A percentile compares a stretch with the other conserved stretches of the same genome.
Conservation (phyloP, 768 basidiomycete species). For the Glaciozyma antarctica region DNA sequence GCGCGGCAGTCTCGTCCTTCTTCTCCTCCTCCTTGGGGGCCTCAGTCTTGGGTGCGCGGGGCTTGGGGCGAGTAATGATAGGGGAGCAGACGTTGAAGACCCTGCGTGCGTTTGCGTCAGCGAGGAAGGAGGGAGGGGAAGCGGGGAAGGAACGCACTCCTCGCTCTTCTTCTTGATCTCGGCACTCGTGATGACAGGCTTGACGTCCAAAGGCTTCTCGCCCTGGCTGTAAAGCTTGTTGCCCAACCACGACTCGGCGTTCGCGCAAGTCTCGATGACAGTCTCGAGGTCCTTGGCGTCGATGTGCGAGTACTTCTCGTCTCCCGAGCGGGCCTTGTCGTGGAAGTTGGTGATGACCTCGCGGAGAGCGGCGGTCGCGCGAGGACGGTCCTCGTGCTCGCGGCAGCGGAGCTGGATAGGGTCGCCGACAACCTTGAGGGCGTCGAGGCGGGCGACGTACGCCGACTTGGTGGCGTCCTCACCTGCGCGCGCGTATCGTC, state of each 20-base stretch:
- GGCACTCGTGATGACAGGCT: constrained; percentile 66
- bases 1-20: constrained; percentile 11
- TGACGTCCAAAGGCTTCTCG: constrained; percentile 79
- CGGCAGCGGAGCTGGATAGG: constrained; percentile 72
- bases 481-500: constrained; percentile 37
- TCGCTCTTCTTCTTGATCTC: constrained; percentile 88
- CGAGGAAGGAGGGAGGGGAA: background rate
- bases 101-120: background rate
- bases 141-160: constrained; percentile 44
- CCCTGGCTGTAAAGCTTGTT: constrained; percentile 78
- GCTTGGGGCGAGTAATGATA: constrained; percentile 86
- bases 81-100: constrained; percentile 74
- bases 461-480: constrained; percentile 92
- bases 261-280: constrained; percentile 82
- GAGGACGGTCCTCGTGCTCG: constrained; percentile 71
- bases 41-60: constrained; percentile 39
- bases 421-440: constrained; percentile 75
- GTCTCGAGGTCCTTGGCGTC: constrained; percentile 71
- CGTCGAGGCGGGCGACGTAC: constrained; percentile 75
- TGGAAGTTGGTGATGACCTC: constrained; percentile 82
- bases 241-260: constrained; percentile 87
- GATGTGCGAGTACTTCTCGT: constrained; percentile 84
- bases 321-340: constrained; percentile 65
- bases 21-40: constrained; percentile 33
- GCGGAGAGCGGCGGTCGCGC: constrained; percentile 62